Evolutionary conservation across 768 basidiomycete species (phyloP), one percentile per base, ranked within the genome.

Genomic region (Mycena rebaudengoi): DNA sequence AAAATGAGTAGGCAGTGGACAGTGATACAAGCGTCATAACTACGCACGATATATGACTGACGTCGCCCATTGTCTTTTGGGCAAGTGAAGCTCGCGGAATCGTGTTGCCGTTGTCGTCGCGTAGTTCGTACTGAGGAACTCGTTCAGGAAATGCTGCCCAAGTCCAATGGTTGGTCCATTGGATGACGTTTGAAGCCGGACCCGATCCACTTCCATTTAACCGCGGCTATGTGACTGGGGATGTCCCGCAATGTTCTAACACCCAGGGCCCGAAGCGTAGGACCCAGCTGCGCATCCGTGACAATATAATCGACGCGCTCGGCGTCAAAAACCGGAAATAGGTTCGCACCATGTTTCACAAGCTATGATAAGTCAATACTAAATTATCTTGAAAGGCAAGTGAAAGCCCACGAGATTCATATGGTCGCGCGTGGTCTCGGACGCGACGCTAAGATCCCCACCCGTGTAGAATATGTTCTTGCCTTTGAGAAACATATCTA

Each of bases 231-330:
- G 41, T 85, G 77, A n/a, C 80, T 72, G 5, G 91, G 91, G 43
- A 94, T 88, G 5, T 91, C 83, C 7, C 72, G 74, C 16, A 89
- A 73, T 6, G 49, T 71, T 67, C 81, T 86, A 21, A 90, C 69
- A 1, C 86, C 85, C 4, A 90, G 75, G 1, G 30, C 78, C 70
- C 40, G 83, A 67, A 40, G 80, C 35, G 41, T 56, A 13, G 46
- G 21, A 13, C 1, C 16, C 13, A 7, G 20, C 11, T 26, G 12
- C 3, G 62, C 41, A 51, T 86, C 87, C 7, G 87, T 86, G 30
- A 94, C 80, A 53, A 94, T 88, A 68, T 92, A 90, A 4, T 92
- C 92, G 28, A 90, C 85, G 8, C 73, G 64, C 5, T 69, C 64
- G 3, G 86, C 76, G 64, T 93, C 87, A 68, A 85, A 94, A 33